Base-by-base conservation (phyloP, 805 yeast genomes). In the Candida oleophila region DNA sequence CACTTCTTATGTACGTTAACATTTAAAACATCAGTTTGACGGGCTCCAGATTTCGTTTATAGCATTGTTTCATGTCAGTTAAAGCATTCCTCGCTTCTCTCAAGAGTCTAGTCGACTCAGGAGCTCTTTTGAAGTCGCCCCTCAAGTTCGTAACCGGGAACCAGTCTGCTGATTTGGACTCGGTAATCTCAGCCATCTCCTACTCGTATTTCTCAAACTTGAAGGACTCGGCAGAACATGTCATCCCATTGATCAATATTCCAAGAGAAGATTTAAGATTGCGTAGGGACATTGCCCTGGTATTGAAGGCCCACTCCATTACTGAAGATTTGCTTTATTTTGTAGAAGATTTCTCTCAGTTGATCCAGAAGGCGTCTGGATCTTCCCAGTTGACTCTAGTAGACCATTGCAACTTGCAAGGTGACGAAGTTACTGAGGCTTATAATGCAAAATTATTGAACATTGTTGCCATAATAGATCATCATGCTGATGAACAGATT, bases 141-240 rank as follows among this genome's bases (percentile, higher is more conserved):
- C 47, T 66, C 32, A 51, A 55, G 25, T 57, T 85, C 19, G 91
- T 85, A 0, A 69, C 85, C 0, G 97, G 97, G 1, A 90, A 90
- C 59, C 94, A 89, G 57, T 80, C 94, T 3, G 91, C 94, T 0
- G 86, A 92, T 64, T 69, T 94, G 68, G 99, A 92, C 64, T 91
- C 97, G 0, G 85, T 90, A 28, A 78, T 89, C 1, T 77, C 85
- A 46, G 84, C 97, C 0, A 69, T 94, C 3, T 59, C 86, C 2
- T 87, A 83, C 57, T 83, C 96, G 0, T 89, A 80, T 56, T 74
- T 85, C 49, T 65, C 68, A 22, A 65, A 73, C 45, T 46, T 64
- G 20, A 57, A 54, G 9, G 56, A 68, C 41, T 67, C 69, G 15
- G 50, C 59, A 22, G 59, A 59, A 12, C 56, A 64, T 1, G 58